A percentile compares a stretch with the other conserved stretches of the same genome.
phyloP scores from a whole-genome alignment of 257 asterid species.

The Ligustrum vulgare region DNA sequence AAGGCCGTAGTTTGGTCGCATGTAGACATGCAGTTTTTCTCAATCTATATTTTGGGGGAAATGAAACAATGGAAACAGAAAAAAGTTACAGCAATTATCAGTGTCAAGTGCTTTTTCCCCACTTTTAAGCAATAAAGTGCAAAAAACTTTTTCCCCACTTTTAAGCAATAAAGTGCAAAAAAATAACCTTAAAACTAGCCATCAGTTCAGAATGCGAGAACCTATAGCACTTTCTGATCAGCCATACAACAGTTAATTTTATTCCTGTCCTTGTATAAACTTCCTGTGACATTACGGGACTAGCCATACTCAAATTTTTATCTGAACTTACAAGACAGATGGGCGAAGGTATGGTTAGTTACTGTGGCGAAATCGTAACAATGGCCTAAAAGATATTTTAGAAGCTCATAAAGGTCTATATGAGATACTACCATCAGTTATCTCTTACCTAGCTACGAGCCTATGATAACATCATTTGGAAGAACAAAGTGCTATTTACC shows the following conservation, averaged over 20 bases:
- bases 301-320: background rate
- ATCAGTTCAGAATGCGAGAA: background rate
- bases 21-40: background rate
- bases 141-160: too few relatives aligned
- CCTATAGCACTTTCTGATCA: background rate
- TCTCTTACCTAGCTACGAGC: background rate
- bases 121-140: too few relatives aligned
- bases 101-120: too few relatives aligned
- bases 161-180: too few relatives aligned
- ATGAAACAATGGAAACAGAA: background rate
- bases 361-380: background rate
- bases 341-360: background rate
- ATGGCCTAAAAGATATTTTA: background rate
- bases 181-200: background rate
- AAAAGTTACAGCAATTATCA: too few relatives aligned
- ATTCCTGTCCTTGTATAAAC: background rate
- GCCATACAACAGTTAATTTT: background rate
- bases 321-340: background rate
- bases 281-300: background rate
- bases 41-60: background rate
- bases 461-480: background rate
- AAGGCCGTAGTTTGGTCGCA: background rate
- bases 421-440: background rate
- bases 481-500: background rate
- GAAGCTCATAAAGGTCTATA: background rate